Conservation (phyloP, 2,329 filamentous ascomycete species). For the Fulvia fulva region DNA sequence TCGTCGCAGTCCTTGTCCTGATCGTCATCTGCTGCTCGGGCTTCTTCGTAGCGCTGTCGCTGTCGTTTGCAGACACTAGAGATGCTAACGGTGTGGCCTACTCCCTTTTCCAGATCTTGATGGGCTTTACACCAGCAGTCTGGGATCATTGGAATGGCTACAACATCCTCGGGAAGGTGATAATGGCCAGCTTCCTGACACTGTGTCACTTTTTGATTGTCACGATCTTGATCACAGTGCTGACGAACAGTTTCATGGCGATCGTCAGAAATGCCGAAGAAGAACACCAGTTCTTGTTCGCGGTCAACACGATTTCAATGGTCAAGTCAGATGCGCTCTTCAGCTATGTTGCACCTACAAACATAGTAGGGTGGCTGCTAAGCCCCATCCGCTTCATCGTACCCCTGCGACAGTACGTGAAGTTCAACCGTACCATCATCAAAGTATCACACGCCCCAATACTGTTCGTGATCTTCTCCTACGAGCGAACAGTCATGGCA, state of each 20-base stretch:
- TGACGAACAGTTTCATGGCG: conserved; percentile 94
- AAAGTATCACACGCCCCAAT: conserved; percentile 87
- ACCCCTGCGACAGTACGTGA: conserved; percentile 76
- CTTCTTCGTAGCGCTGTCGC: conserved; percentile 90
- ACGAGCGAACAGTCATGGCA: conserved; percentile 76
- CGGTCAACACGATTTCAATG: conserved; percentile 95
- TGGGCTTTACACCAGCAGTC: conserved; percentile 92
- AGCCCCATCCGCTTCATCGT: conserved; percentile 78
- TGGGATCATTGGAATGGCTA: conserved; percentile 87
- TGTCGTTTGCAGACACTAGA: conserved; percentile 69
- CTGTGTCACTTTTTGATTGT: conserved; percentile 94
- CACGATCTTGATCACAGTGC: conserved; percentile 89
- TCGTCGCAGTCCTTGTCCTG: conserved; percentile 77
- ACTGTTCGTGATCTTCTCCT: conserved; percentile 78
- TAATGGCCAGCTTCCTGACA: conserved; percentile 80
- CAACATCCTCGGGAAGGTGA: conserved; percentile 69
- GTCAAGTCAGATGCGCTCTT: conserved; percentile 97
- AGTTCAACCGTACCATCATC: conserved; percentile 84
- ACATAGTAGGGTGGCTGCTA: conserved; percentile 85
- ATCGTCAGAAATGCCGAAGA: conserved; percentile 91
- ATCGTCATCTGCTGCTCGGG: conserved; percentile 87
- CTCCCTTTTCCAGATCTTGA: conserved; percentile 85
- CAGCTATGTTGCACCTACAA: conserved; percentile 86
- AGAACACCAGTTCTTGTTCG: conserved; percentile 88
- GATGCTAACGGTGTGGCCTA: conserved; percentile 75